Conservation (phyloP, 306 rosid genomes). For the Quercus wislizeni region DNA sequence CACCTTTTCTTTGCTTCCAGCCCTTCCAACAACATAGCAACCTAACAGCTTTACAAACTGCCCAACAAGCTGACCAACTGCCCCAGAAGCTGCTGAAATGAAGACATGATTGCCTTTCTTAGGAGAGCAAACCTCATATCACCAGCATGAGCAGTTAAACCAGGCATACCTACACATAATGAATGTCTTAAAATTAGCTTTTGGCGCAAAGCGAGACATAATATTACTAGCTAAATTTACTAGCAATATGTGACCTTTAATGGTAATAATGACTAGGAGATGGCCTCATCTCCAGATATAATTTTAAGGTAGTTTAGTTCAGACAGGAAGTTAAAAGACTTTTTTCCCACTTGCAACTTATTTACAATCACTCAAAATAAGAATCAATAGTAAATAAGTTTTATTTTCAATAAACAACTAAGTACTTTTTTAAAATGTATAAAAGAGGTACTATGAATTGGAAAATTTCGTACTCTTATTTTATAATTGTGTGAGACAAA, state of each 20-base stretch:
- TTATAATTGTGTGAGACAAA: no score
- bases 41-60: conserved; percentile 37
- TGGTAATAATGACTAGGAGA: neutral
- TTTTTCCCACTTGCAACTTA: no score
- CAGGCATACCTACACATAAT: conserved; percentile 28
- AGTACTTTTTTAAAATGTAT: no score
- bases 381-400: no score
- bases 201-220: neutral
- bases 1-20: conserved; percentile 1
- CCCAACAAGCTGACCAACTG: conserved; percentile 44
- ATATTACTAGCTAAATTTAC: neutral
- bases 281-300: neutral
- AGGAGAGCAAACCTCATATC: conserved; percentile 30
- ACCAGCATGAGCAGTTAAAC: conserved; percentile 33
- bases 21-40: no score
- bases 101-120: conserved; percentile 35
- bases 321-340: no score
- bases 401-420: no score
- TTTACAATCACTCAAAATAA: neutral
- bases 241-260: neutral
- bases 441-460: no score
- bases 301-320: no score
- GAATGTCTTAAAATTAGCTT: neutral
- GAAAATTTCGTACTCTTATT: no score
- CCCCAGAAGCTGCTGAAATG: conserved; percentile 37